phyloP scores from a whole-genome alignment of 441 rosid species.

The Populus hybrid region DNA sequence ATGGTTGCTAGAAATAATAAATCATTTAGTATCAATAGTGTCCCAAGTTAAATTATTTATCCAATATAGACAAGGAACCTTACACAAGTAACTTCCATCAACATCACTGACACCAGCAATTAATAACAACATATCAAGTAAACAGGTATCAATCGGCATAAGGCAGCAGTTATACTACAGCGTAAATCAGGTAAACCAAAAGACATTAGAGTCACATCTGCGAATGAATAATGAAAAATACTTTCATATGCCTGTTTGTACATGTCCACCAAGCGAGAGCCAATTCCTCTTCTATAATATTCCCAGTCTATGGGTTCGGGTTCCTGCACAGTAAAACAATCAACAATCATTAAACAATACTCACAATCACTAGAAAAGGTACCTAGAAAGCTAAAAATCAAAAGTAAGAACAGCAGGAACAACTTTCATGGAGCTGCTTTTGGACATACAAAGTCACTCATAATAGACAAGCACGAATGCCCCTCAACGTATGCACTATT shows the following conservation, averaged over 20 bases:
- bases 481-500: not conserved
- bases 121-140: not conserved
- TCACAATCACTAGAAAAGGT: not conserved
- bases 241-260: constrained; percentile 89
- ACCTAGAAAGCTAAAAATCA: not conserved
- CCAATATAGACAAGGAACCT: not conserved
- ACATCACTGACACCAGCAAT: not conserved
- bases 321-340: constrained; percentile 46
- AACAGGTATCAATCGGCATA: not conserved
- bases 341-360: not conserved
- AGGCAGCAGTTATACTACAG: not conserved
- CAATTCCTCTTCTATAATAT: constrained; percentile 74
- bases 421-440: not conserved
- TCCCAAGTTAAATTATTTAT: not conserved
- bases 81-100: not conserved
- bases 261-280: constrained; percentile 86
- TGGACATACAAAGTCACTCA: not conserved
- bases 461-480: not conserved
- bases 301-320: constrained; percentile 96
- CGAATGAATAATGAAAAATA: constrained; percentile 24
- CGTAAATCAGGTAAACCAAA: not conserved
- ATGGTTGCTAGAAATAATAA: not conserved
- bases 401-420: not conserved
- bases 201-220: not conserved
- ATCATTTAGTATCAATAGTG: not conserved